Evolutionary conservation across 352 stramenopile species (phyloP), one percentile per base, ranked within the genome.

Genomic region (Globisporangium perplexum): DNA sequence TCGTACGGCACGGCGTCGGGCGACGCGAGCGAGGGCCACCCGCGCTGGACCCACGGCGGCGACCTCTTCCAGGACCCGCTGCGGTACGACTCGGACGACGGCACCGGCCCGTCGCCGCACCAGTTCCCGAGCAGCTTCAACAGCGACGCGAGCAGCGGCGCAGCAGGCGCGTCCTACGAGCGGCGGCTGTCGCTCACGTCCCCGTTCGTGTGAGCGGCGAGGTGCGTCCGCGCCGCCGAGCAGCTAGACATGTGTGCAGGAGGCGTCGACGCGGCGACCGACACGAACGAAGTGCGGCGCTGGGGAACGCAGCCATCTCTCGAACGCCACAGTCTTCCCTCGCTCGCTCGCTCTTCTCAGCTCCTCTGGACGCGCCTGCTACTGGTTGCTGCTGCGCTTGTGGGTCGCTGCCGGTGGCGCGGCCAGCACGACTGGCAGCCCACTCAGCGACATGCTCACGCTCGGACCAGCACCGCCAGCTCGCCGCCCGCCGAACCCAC

Each of bases 21-120:
- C 43, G 63, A 85, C 17, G 54, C 35, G 11, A 47, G 47, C 31
- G 72, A 83, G 38, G 46, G 36, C n/a, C 62, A 66, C 14, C 69
- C 76, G 17, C 70, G 81, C 33, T 93, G 83, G 83, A 93, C 78
- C 4, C 80, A 90, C 47, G 83, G 83, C 36, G 83, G 80, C 24
- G 83, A 91, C 38, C 60, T 93, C 30, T 93, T 93, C 57, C 78
- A 90, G 59, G 83, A 93, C 53, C 76, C 78, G 8, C 68, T 89
- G 26, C 80, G 83, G 23, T 93, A 93, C 60, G 83, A 93, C 61
- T 93, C 83, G 53, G 83, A 93, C 53, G 83, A 93, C 60, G 78
- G 72, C 44, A 68, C 66, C 6, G 65, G 63, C 8, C 68, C 69
- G 23, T 76, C 76, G 39, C 86, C 82, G 39, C 81, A 72, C n/a